phyloP scores from a whole-genome alignment of 1,284 basidiomycete species.

The Marasmius tenuissimus region DNA sequence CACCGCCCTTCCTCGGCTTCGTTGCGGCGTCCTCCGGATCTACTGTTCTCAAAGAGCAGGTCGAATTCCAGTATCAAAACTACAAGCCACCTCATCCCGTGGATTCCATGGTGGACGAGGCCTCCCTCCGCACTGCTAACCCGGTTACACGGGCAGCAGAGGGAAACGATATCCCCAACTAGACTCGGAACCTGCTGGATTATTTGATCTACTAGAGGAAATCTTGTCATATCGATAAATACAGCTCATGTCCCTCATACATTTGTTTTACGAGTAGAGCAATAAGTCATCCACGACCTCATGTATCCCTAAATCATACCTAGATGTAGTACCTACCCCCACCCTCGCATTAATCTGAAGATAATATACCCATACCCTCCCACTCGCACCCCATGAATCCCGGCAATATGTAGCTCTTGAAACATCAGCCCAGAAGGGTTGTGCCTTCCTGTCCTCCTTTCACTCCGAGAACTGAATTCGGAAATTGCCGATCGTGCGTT shows the following conservation, averaged over 20 bases:
- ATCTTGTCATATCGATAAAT: neutral
- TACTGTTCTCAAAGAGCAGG: slow-evolving; percentile 72
- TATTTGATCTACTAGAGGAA: neutral
- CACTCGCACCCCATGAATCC: too few relatives aligned
- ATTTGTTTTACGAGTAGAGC: neutral
- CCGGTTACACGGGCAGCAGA: slow-evolving; percentile 17
- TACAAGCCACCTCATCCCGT: slow-evolving; percentile 46
- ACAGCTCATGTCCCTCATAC: neutral
- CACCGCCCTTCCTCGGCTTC: slow-evolving; percentile 96
- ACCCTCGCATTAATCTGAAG: too few relatives aligned
- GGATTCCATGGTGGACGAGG: slow-evolving; percentile 45
- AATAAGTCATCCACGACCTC: too few relatives aligned
- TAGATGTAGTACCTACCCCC: too few relatives aligned
- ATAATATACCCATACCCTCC: too few relatives aligned
- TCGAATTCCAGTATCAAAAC: slow-evolving; percentile 55
- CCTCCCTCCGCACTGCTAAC: slow-evolving; percentile 17
- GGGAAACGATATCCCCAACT: neutral
- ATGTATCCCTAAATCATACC: too few relatives aligned
- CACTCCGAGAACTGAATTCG: too few relatives aligned
- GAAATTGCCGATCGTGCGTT: too few relatives aligned
- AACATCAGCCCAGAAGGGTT: too few relatives aligned
- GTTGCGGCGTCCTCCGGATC: slow-evolving; percentile 81
- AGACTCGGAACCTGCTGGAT: neutral
- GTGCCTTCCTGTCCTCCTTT: too few relatives aligned
- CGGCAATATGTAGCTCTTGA: too few relatives aligned